Base-by-base conservation (phyloP, 192 early-diverging fungal species). In the Entophlyctis luteolus region DNA sequence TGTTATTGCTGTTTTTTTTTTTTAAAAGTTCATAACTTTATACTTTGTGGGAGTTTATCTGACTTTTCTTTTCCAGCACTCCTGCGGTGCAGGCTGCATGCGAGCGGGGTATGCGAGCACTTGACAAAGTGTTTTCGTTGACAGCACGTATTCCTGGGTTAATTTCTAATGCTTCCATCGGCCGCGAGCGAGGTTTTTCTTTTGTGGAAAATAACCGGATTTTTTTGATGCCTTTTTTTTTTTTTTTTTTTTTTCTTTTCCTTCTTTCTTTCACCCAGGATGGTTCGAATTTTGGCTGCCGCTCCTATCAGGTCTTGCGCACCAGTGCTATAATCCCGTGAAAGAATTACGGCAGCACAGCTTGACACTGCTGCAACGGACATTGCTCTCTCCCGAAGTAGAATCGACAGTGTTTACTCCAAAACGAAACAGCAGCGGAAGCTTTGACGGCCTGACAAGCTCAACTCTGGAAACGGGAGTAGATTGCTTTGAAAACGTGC, bases 231-330 rank as follows among this genome's bases (percentile, higher is more conserved):
- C 23, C 39, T 42, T 27, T 35, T 23, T n/a, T 48, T 29, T 58
- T 72, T 65, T 31, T 67, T 48, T 62, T 59, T 48, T 22, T 32
- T 31, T 46, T 52, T 52, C 46, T 48, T 34, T 2, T 22, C 28
- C 45, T 76, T 42, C 37, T 22, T 46, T 29, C 37, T 48, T 65
- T n/a, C 8, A 3, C 65, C 35, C 33, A 83, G 86, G 80, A 1
- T 92, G 87, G 85, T 86, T 84, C 55, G 82, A 78, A 34, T 91
- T 90, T 71, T 91, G 89, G 90, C 76, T 91, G 35, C 89, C 90
- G 4, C 77, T 92, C 33, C 69, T 91, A 20, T 86, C 88, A 3
- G 88, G 87, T 0, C 66, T 92, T 31, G 82, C 80, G 14, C 88
- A 90, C 63, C 88, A 89, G 67, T 88, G 87, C 70, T 88, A 80